Evolutionary conservation across 768 basidiomycete species (phyloP), one percentile per base, ranked within the genome.

Genomic region (Boletus rufocinnamomeus): DNA sequence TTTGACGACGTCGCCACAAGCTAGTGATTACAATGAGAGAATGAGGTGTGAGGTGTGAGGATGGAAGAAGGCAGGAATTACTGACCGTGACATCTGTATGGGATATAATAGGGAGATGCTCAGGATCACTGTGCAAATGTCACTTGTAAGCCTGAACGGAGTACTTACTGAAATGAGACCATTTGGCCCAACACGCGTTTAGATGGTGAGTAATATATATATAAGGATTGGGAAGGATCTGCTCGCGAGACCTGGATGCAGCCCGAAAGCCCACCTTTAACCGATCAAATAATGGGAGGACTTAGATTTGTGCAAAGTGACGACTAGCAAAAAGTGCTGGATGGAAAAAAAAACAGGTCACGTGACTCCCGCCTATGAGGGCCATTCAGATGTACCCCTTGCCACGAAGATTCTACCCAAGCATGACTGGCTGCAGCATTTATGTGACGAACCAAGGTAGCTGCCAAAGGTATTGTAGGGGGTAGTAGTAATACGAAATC

Each of bases 1-100:
- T 74, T 93, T 97, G 30, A 96, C 86, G 11, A 93, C 87, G 64
- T 97, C 95, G 52, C 81, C 77, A 72, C 95, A 97, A 37, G 72
- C 92, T 91, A 58, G 14, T 23, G 17, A 38, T 9, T 1, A 37
- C 19, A 40, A 54, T 47, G 54, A 52, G 46, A 48, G 45, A 37
- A 19, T 50, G 17, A 53, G 5, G 48, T 30, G 44, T 55, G 37
- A 63, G 19, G 40, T 13, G 28, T 17, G 17, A 37, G 10, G 48
- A 25, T 38, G 45, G 16, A 41, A 7, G 10, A 49, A 35, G 5
- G 16, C 4, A n/a, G 14, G 9, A 19, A 0, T 4, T 1, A 60
- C 83, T 75, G 51, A 87, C 87, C 81, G 72, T 89, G 88, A 73
- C 90, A 92, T 75, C 90, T 93, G 46, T 51, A 45, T 57, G 49